phyloP scores from a whole-genome alignment of 2,329 filamentous ascomycete genomes.

The Emydomyces testavorans region DNA sequence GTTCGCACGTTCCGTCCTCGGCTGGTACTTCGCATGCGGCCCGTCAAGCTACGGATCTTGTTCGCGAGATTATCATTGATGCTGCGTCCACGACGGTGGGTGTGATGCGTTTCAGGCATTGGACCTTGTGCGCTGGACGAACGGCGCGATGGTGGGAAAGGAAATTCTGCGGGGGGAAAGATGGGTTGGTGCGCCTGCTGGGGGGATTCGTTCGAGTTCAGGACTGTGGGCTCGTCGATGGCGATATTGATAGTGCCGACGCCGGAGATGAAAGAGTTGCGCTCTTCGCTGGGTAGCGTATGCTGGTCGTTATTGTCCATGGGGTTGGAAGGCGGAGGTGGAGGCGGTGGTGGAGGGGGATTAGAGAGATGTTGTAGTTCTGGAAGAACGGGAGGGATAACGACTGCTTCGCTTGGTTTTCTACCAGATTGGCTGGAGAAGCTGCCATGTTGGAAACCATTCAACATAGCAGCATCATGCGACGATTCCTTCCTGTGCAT shows the following conservation, averaged over 20 bases:
- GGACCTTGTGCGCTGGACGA: constrained; percentile 25
- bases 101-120: constrained; percentile 29
- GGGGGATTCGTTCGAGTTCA: neutral
- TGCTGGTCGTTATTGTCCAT: neutral
- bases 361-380: constrained; percentile 50
- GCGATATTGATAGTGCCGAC: constrained; percentile 32
- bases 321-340: constrained; percentile 13
- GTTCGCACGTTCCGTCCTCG: constrained; percentile 41
- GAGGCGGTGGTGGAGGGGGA: constrained; percentile 43
- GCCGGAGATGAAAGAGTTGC: constrained; percentile 27
- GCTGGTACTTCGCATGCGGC: constrained; percentile 48
- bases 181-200: constrained; percentile 4
- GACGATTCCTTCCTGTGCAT: constrained; percentile 11
- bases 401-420: constrained; percentile 11
- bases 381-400: constrained; percentile 43
- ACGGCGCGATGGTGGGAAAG: constrained; percentile 21
- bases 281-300: constrained; percentile 13
- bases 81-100: constrained; percentile 43
- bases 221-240: constrained; percentile 26
- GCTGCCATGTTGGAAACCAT: constrained; percentile 7
- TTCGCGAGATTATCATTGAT: constrained; percentile 47
- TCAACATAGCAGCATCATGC: constrained; percentile 8
- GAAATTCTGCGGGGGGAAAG: constrained; percentile 16
- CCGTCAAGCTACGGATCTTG: constrained; percentile 44
- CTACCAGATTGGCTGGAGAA: constrained; percentile 10